Base-by-base conservation (phyloP, 176 grass and related monocot species). In the Cocos nucifera region DNA sequence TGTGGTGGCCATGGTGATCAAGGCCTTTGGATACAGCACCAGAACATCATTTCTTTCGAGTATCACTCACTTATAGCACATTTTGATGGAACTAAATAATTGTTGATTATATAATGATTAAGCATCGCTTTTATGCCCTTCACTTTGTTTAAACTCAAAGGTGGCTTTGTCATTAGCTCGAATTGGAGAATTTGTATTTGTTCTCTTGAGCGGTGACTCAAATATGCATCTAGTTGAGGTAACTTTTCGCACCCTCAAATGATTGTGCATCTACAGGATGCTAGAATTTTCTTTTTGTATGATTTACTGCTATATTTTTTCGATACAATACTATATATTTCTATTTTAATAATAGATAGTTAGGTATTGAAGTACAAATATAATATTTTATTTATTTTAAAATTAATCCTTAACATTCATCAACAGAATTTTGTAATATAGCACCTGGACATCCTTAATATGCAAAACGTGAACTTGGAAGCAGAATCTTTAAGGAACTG, bases 171-270 rank as follows among this genome's bases (percentile, higher is more conserved):
- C 93, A 73, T 98, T 98, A 73, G 93, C 93, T 70, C 93, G 92
- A 77, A 92, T 98, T 53, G 93, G 93, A 78, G 93, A 98, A 63
- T 98, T 98, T 81, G 93, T 88, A 53, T 98, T 98, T 77, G 93
- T 98, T 69, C 88, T 98, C 23, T 73, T 92, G 64, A 89, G 88
- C 61, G 82, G 85, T 56, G 93, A 88, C 59, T 98, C 93, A 62
- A 89, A 98, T 86, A 84, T 83, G 77, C 79, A 92, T 82, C 88
- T 92, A 70, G 72, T 89, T 65, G 88, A 86, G 81, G 88, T 98
- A 19, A 92, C 54, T 69, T 65, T 75, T 62, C 3, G 22, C 35
- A 44, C 10, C 35, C 35, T 44, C 9, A 44, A 44, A 44, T 44
- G 35, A 44, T 14, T 44, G 0, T 14, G 35, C 8, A 44, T 44